Evolutionary conservation across 1,139 yeast genomes (phyloP), one percentile per base, ranked within the genome.

Genomic region (Suhomyces ambrosiae): DNA sequence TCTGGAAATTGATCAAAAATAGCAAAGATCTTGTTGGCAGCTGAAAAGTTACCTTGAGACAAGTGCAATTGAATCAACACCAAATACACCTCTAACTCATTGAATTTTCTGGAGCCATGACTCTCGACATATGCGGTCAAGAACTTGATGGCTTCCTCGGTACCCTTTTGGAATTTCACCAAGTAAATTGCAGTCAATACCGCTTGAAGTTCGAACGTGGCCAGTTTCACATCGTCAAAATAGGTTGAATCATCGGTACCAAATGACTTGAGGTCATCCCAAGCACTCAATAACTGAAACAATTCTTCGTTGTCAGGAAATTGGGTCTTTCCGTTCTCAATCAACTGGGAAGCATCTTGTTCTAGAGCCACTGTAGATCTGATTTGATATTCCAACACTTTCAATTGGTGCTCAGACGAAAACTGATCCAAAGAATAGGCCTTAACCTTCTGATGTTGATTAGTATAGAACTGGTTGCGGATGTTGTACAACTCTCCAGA

Each of bases 401-500:
- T 67, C 33, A 67, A 48, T 45, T 66, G 72, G 38, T 56, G 56
- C 33, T 67, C 72, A 2, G 46, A 49, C 3, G 71, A 60, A 48
- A 70, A 71, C 44, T 56, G 66, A 17, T 60, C 65, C 30, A 63
- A 47, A 6, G 58, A 40, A 42, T 68, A 61, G 4, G 56, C 52
- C 31, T 50, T 50, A 5, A 73, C 77, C 45, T 64, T 62, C 30
- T 56, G 55, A 52, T 68, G 68, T 48, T 73, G 79, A 44, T 68
- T 63, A 26, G 78, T 69, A 52, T 62, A 72, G 54, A 73, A 74
- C 48, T 73, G 76, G 54, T 67, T 71, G 42, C 72, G 60, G 28
- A 73, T 60, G 33, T 65, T 65, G 54, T 63, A 71, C 24, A 71
- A 55, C 51, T 71, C 77, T 18, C 69, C 69, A 2, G 71, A 65